Base-by-base conservation (phyloP, 129 eudicot species). In the Saussurea involucrata region DNA sequence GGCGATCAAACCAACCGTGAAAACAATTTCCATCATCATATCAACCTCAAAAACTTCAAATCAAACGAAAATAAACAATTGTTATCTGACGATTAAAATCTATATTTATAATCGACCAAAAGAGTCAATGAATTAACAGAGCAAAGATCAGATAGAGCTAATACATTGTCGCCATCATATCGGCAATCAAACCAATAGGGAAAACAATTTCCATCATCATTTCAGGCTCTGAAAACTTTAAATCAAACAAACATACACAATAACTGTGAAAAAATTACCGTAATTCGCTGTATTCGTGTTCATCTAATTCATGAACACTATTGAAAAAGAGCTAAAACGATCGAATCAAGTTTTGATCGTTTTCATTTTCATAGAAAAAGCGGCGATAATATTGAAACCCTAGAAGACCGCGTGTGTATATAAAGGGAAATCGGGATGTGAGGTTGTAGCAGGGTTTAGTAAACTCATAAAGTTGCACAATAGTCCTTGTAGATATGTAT, bases 1-100 rank as follows among this genome's bases (percentile, higher is more conserved):
- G 81, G 78, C 80, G 55, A 64, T 85, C 85, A 85, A 81, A 81
- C 85, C 85, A 85, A 86, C 79, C 82, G 84, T 84, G 86, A 85
- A 85, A 72, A 76, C 66, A 74, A 78, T 22, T 70, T 80, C 71
- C 32, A 75, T 78, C 86, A 71, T 86, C 89, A 82, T 68, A 33
- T 86, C 86, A 68, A 46, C 27, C 65, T 79, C 68, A n/a, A 36
- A 36, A 24, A n/a, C 20, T 0, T 4, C 5, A 53, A 53, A 53
- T 53, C 61, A 53, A 53, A 53, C 8, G 3, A 53, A n/a, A 8
- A 17, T 53, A 53, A 15, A 4, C 55, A 44, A 12, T 13, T 12
- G 55, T 15, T 15, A 15, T 4, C 58, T 15, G 58, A 46, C 15
- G 58, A 46, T 13, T 15, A 46, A 17, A 46, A 53, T 40, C 49